Base-by-base conservation (phyloP, 2,329 filamentous ascomycete species). In the Scytalidium lignicola region DNA sequence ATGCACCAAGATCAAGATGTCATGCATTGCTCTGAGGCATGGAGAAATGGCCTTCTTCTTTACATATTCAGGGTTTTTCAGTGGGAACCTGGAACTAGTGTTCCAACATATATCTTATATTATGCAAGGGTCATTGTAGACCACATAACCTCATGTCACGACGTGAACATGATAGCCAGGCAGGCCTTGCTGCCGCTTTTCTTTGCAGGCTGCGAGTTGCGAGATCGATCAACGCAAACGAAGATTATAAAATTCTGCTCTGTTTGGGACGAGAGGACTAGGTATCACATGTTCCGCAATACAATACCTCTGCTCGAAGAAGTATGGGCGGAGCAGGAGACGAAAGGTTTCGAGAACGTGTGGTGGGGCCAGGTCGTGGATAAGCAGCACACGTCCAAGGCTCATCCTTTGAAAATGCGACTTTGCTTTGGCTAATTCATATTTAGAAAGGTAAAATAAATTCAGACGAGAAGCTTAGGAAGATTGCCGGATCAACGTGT, bases 21-120 rank as follows among this genome's bases (percentile, higher is more conserved):
- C 39, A 43, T 43, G 46, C 39, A 48, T 43, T 48, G 46, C 46
- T 43, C 46, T 37, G 40, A 48, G 46, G 46, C 46, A n/a, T 48
- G 46, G 46, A 48, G 46, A 43, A 37, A 48, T 37, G 40, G 46
- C 40, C 46, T 48, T 43, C 41, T 48, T 32, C 39, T 48, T 21
- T 48, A 48, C 18, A 43, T 48, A 3, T 43, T 20, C 39, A 29
- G 46, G 28, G 40, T 48, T 3, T 48, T 48, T 37, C 22, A 37
- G 23, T 48, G 46, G 46, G 23, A 48, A 19, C 22, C 22, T 7
- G 17, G 41, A 43, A 32, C 17, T 15, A 43, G 40, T 5, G 13
- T 39, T 26, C 46, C 46, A 19, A 32, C 17, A 26, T 26, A 15
- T 15, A 32, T 48, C 18, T 29, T 22, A 10, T 22, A 37, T 13